Evolutionary conservation across 2,329 filamentous ascomycete genomes (phyloP).

Genomic region (Colletotrichum australisinense): DNA sequence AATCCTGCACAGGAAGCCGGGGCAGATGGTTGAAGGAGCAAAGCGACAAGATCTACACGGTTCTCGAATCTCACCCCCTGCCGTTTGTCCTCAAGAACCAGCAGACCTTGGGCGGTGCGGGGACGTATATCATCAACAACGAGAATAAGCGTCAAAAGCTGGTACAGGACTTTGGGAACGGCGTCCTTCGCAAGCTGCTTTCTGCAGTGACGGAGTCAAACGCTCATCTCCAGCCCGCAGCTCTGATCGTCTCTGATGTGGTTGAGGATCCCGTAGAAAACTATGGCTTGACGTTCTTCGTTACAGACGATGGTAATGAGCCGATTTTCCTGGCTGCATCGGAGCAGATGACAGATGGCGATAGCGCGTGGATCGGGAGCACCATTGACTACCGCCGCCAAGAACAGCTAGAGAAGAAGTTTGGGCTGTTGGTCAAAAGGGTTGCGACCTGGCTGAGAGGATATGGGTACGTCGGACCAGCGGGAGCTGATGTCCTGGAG

Average conservation of each 20-base stretch:
- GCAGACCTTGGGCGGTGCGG: conserved; percentile 50
- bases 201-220: conserved; percentile 45
- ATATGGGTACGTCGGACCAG: conserved; percentile 47
- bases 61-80: conserved; percentile 39
- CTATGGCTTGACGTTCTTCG: conserved; percentile 49
- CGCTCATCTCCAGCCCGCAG: conserved; percentile 44
- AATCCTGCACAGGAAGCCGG: conserved; percentile 41
- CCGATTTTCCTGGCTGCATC: conserved; percentile 47
- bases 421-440: conserved; percentile 38
- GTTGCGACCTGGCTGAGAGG: conserved; percentile 43
- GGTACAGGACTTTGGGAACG: conserved; percentile 39
- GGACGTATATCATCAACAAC: conserved; percentile 45
- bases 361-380: conserved; percentile 47
- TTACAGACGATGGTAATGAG: conserved; percentile 39
- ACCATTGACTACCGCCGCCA: conserved; percentile 47
- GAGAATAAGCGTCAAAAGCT: conserved; percentile 42
- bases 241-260: conserved; percentile 46
- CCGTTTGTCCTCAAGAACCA: conserved; percentile 53
- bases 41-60: conserved; percentile 39
- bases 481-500: conserved; percentile 48
- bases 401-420: conserved; percentile 42
- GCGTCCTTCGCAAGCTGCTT: conserved; percentile 44
- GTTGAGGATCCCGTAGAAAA: conserved; percentile 45
- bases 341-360: conserved; percentile 47
- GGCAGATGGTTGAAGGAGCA: conserved; percentile 45